Evolutionary conservation across 306 rosid genomes (phyloP).

Genomic region (Medicago lupulina): DNA sequence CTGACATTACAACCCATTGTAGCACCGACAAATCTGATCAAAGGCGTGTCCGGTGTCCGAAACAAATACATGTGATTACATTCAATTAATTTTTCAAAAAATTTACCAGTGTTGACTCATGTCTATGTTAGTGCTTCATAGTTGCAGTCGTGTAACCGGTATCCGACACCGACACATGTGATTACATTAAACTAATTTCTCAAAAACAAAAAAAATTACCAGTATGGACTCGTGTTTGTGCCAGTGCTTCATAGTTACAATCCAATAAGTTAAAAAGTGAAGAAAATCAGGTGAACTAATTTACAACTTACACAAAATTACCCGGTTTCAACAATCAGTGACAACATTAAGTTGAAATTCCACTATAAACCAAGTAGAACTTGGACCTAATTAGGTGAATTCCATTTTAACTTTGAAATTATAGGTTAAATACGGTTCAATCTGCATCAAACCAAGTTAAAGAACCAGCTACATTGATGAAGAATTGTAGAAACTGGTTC

Average conservation of each 20-base stretch:
- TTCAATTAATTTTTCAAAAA: no score
- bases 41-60: no score
- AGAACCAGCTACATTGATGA: constrained; percentile 25
- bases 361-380: constrained; percentile 8
- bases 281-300: constrained; percentile 19
- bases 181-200: no score
- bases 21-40: no score
- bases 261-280: constrained; percentile 7
- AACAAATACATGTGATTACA: no score
- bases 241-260: background rate
- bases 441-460: constrained; percentile 19
- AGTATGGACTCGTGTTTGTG: no score
- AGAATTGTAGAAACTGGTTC: constrained; percentile 36
- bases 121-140: no score
- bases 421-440: constrained; percentile 26
- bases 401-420: constrained; percentile 42
- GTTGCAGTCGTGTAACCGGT: background rate
- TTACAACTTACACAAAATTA: constrained; percentile 12
- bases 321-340: constrained; percentile 19
- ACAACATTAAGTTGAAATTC: constrained; percentile 31
- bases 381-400: constrained; percentile 21
- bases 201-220: no score
- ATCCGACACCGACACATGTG: no score
- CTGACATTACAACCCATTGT: background rate
- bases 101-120: no score